A percentile compares a stretch with the other conserved stretches of the same genome.
These are phyloP conservation scores for Cutaneotrichosporon sp. DNA, from an alignment of 1,284 basidiomycete species.

Conservation along the genomic window DNA sequence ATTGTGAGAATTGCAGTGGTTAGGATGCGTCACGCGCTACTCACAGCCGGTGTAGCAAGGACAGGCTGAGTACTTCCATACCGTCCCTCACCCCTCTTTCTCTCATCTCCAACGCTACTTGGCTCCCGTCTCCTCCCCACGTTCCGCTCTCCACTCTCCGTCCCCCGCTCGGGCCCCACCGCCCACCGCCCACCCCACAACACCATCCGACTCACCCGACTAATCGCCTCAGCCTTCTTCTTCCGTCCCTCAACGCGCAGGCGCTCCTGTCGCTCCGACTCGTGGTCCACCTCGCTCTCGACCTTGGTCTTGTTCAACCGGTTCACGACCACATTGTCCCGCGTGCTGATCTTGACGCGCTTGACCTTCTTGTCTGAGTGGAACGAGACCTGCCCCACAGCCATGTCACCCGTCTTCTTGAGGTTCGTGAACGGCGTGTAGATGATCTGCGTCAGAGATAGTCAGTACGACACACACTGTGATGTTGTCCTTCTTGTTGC, in stretches of 20 bases:
- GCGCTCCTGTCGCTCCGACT: conserved; percentile 80
- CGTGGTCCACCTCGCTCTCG: conserved; percentile 82
- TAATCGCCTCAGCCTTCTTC: conserved; percentile 64
- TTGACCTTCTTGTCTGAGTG: conserved; percentile 85
- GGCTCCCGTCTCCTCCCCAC: too few species aligned
- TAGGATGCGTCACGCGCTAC: too few species aligned
- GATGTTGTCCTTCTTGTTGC: conserved; percentile 93
- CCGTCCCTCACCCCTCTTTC: too few species aligned
- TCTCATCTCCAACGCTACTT: too few species aligned
- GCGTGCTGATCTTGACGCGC: conserved; percentile 72
- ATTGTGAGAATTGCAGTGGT: too few species aligned
- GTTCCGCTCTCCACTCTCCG: too few species aligned
- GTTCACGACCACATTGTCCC: conserved; percentile 89
- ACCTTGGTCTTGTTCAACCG: conserved; percentile 92
- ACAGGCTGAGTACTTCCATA: too few species aligned
- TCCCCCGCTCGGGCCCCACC: too few species aligned
- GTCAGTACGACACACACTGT: conserved; percentile 53
- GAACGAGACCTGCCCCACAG: conserved; percentile 91
- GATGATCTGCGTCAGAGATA: conserved; percentile 60
- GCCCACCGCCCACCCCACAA: background rate
- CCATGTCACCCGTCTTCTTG: conserved; percentile 97
- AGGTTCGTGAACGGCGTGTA: conserved; percentile 88
- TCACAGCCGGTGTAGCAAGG: too few species aligned
- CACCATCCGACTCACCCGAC: conserved; percentile 43
- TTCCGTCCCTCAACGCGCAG: conserved; percentile 69